A percentile compares a stretch with the other conserved stretches of the same genome.
Conservation (phyloP, 441 rosid genomes). For the Populus hybrid region DNA sequence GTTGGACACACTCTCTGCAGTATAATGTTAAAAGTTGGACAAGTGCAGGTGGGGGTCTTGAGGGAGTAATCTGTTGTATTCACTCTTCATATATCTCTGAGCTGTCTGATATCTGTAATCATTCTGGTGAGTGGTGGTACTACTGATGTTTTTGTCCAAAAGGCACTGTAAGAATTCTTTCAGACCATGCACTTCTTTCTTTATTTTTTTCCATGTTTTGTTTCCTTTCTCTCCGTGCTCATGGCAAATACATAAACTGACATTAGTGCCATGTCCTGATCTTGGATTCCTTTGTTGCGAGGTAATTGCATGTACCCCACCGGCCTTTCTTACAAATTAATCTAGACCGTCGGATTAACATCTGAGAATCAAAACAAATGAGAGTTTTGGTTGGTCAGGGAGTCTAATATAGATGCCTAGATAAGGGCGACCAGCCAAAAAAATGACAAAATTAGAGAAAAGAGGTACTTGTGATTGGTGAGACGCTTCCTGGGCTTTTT, state of each 20-base stretch:
- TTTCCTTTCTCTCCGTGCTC: slow-evolving; percentile 9
- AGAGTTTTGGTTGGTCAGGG: background rate
- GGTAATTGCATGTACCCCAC: slow-evolving; percentile 2
- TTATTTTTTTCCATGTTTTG: background rate
- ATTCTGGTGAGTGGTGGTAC: slow-evolving; percentile 24
- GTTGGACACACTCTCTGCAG: background rate
- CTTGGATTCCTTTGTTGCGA: slow-evolving; percentile 13
- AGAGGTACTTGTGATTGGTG: slow-evolving; percentile 7
- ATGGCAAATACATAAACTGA: slow-evolving; percentile 5
- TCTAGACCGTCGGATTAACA: slow-evolving; percentile 22
- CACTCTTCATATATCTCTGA: slow-evolving; percentile 33
- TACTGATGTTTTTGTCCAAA: slow-evolving; percentile 21
- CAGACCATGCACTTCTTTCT: slow-evolving; percentile 1
- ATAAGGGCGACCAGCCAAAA: background rate
- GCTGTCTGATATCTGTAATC: slow-evolving; percentile 39
- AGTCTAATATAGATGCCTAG: background rate
- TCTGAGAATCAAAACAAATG: slow-evolving; percentile 2
- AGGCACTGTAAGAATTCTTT: slow-evolving; percentile 16
- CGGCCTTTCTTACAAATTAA: background rate
- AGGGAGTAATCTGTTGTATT: slow-evolving; percentile 40
- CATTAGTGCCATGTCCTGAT: slow-evolving; percentile 18
- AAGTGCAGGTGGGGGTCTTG: slow-evolving; percentile 26
- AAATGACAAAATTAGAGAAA: slow-evolving; percentile 30
- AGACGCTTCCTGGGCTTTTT: slow-evolving; percentile 21
- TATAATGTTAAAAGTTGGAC: background rate